Percentiles rank a stretch among this genome's conserved stretches.
phyloP scores from a whole-genome alignment of 768 basidiomycete species.

The Naganishia vaughanmartiniae region DNA sequence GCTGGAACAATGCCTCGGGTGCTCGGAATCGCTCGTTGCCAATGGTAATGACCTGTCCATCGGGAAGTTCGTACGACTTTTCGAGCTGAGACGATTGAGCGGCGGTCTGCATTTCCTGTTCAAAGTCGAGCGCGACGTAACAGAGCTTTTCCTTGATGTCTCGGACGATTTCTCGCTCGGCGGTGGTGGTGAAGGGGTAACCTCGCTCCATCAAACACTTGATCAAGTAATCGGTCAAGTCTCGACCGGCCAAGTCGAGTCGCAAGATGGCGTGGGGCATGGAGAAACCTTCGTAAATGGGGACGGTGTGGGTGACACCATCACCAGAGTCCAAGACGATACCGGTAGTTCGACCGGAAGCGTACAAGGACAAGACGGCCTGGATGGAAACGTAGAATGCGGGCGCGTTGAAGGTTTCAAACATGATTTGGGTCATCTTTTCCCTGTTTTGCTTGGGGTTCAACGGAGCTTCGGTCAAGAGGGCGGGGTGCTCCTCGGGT shows the following conservation, averaged over 20 bases:
- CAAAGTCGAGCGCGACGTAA: slow-evolving; percentile 91
- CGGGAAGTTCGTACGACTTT: slow-evolving; percentile 88
- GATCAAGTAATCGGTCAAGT: slow-evolving; percentile 64
- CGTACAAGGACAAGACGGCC: slow-evolving; percentile 85
- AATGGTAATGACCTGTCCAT: slow-evolving; percentile 92
- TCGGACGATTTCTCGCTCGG: slow-evolving; percentile 88
- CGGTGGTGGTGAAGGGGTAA: slow-evolving; percentile 89
- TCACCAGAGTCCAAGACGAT: slow-evolving; percentile 95
- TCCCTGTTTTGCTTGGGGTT: slow-evolving; percentile 91
- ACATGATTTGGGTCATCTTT: slow-evolving; percentile 92
- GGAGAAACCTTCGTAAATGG: slow-evolving; percentile 90
- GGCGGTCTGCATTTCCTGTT: slow-evolving; percentile 87
- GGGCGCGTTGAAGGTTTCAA: slow-evolving; percentile 90
- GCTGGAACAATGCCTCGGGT: slow-evolving; percentile 68
- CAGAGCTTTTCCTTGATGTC: slow-evolving; percentile 98
- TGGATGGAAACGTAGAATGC: slow-evolving; percentile 91
- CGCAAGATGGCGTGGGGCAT: slow-evolving; percentile 90
- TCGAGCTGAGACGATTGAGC: slow-evolving; percentile 84
- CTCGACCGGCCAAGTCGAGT: slow-evolving; percentile 86
- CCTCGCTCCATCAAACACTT: slow-evolving; percentile 71
- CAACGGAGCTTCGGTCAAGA: slow-evolving; percentile 85
- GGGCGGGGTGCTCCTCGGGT: slow-evolving; percentile 86
- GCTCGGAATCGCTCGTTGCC: slow-evolving; percentile 82
- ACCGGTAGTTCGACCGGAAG: slow-evolving; percentile 89
- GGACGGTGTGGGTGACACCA: slow-evolving; percentile 92